Evolutionary conservation across 257 asterid genomes (phyloP), one percentile per base, ranked within the genome.

Genomic region (Schizonepeta tenuifolia): DNA sequence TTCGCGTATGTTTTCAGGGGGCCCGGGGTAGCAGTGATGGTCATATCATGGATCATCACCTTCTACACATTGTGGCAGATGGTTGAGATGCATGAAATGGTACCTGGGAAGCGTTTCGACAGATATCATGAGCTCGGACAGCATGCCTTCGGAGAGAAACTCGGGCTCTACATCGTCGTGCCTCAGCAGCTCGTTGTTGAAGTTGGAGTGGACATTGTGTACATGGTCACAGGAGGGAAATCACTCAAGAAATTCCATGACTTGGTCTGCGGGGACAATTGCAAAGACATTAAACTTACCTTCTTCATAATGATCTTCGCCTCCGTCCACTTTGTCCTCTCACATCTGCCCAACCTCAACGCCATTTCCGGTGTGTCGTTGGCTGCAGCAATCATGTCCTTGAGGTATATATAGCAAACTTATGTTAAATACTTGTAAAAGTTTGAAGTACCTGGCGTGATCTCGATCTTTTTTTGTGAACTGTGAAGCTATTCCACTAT

Each of bases 41-140:
- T 93, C 2, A 17, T 93, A 70, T 93, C 98, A 0, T 93, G 98
- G 97, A 72, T 90, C 64, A 55, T 93, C 65, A 93, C 98, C 0
- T 58, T 93, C 0, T 93, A 93, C 85, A 93, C 98, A 0, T 10
- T 91, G 33, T 93, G 98, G 98, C 98, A 93, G 77, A 93, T 93
- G 98, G 98, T 93, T 20, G 96, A 93, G 58, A 93, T 93, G 98
- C 98, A 93, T 10, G 98, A 93, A 64, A 91, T 89, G 96, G 96
- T 91, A 8, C 97, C 96, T 0, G 98, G 98, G 1, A 93, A 86
- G 77, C 92, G 98, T 54, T 89, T 93, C 59, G 97, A 93, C 72
- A 77, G 98, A 76, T 93, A 93, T 70, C 98, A 93, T 4, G 98
- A 90, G 76, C 86, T 93, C 4, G 98, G 97, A 0, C 97, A 93